A percentile compares a stretch with the other conserved stretches of the same genome.
phyloP scores from a whole-genome alignment of 108 stramenopile genomes.

The Fragilaria radians region DNA sequence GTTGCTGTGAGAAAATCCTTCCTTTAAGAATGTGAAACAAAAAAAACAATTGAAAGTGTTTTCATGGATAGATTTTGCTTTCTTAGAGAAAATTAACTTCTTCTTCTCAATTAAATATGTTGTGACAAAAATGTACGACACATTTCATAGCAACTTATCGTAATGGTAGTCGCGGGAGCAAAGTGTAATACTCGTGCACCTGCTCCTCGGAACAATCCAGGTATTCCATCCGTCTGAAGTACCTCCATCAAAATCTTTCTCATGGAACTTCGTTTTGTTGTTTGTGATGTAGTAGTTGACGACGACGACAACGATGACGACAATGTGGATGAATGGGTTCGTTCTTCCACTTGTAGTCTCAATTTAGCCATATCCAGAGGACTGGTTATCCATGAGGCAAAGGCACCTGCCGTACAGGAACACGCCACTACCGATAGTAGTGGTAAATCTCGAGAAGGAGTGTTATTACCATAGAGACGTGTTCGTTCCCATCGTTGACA shows the following conservation, averaged over 20 bases:
- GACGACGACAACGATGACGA: too few relatives aligned
- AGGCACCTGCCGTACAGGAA: conserved; percentile 80
- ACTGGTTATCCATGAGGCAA: conserved; percentile 91
- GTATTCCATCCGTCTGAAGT: conserved; percentile 48
- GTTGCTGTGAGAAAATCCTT: too few relatives aligned
- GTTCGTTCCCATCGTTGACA: conserved; percentile 46
- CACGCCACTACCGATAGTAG: conserved; percentile 45
- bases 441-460: conserved; percentile 50
- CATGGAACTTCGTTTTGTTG: too few relatives aligned
- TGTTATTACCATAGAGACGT: conserved; percentile 5
- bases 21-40: too few relatives aligned
- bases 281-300: too few relatives aligned
- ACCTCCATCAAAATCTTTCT: not conserved
- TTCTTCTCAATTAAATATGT: too few relatives aligned
- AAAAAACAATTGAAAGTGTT: too few relatives aligned
- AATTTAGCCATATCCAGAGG: conserved; percentile 98
- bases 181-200: conserved; percentile 90
- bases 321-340: conserved; percentile 15
- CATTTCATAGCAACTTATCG: conserved; percentile 91
- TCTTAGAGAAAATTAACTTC: too few relatives aligned
- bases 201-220: conserved; percentile 89
- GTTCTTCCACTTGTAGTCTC: conserved; percentile 86
- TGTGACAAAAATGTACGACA: conserved; percentile 33
- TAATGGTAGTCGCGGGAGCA: conserved; percentile 89
- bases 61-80: too few relatives aligned